Evolutionary conservation across 148 eudicot species (phyloP), one percentile per base, ranked within the genome.

Genomic region (Cornus suecica): DNA sequence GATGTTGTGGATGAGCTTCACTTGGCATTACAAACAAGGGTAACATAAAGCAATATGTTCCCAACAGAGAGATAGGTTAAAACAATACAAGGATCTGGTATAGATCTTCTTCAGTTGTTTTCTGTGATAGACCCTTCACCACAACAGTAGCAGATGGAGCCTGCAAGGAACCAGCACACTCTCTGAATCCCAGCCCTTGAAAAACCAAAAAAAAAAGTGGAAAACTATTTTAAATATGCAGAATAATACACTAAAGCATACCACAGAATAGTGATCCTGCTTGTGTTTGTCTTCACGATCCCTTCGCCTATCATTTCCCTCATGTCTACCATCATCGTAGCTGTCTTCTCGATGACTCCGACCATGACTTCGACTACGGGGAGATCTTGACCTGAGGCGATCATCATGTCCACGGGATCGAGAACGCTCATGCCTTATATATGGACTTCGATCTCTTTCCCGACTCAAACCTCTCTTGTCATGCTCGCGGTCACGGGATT

Each of bases 81-180:
- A 54, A 56, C 52, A 75, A 76, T 92, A 95, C 99, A 78, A 95
- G 97, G 54, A 95, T 91, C 80, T 91, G 97, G 80, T 91, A 86
- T n/a, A 95, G 74, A 86, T 95, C 94, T 86, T 95, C 97, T 83
- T 95, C 99, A 51, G 93, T 89, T 70, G 99, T 95, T 86, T 92
- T 95, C 77, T 84, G 94, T 4, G 99, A 95, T 41, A 95, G 96
- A 80, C 99, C 97, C 84, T 92, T 95, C 37, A 95, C 97, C 65
- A 95, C 97, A 52, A 95, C 93, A 52, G 99, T 95, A 75, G 97
- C 92, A 83, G 99, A 90, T 77, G 97, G 97, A 54, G 79, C 90
- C 96, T 92, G 76, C 80, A 80, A 80, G 69, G 62, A 85, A 56
- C 79, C 20, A 48, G 28, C 20, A 28, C 31, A 20, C 10, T 48